Percentiles rank a stretch among this genome's conserved stretches.
Conservation (phyloP, 768 basidiomycete species). For the Leucocoprinus sp. region DNA sequence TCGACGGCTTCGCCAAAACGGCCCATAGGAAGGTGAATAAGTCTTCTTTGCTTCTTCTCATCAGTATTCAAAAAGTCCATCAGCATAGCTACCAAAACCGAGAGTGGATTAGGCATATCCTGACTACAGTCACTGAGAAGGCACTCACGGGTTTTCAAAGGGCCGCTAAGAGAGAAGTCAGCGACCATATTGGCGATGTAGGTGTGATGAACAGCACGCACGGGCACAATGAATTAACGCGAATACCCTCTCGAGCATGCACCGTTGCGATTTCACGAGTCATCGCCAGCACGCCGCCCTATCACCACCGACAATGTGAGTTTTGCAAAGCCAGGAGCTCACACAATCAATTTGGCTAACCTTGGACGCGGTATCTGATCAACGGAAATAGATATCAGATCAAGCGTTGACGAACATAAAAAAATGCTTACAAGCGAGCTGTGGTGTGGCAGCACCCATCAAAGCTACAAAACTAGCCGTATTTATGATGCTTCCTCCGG, state of each 20-base stretch:
- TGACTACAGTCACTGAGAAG: slow-evolving; percentile 1
- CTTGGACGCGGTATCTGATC: slow-evolving; percentile 88
- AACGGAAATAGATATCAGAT: slow-evolving; percentile 13
- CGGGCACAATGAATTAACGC: slow-evolving; percentile 95
- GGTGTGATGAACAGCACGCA: slow-evolving; percentile 31
- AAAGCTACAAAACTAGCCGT: slow-evolving; percentile 96
- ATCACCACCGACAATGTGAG: slow-evolving; percentile 2
- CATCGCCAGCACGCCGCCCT: slow-evolving; percentile 98
- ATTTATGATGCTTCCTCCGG: slow-evolving; percentile 93
- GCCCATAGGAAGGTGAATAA: slow-evolving; percentile 93
- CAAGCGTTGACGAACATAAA: neutral
- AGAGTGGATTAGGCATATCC: slow-evolving; percentile 7
- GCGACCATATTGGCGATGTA: neutral
- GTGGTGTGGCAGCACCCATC: slow-evolving; percentile 95
- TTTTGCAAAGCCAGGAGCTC: neutral
- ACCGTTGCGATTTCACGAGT: slow-evolving; percentile 97
- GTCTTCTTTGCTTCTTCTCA: slow-evolving; percentile 87
- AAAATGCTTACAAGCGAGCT: slow-evolving; percentile 76
- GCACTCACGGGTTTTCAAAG: slow-evolving; percentile 83
- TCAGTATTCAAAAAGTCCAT: slow-evolving; percentile 98
- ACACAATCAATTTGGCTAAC: slow-evolving; percentile 24
- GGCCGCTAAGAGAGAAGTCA: slow-evolving; percentile 48
- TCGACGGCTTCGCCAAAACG: slow-evolving; percentile 97
- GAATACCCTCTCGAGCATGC: slow-evolving; percentile 94
- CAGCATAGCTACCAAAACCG: slow-evolving; percentile 58